phyloP scores from a whole-genome alignment of 1,139 yeast genomes.

The Suhomyces ambrosiae region DNA sequence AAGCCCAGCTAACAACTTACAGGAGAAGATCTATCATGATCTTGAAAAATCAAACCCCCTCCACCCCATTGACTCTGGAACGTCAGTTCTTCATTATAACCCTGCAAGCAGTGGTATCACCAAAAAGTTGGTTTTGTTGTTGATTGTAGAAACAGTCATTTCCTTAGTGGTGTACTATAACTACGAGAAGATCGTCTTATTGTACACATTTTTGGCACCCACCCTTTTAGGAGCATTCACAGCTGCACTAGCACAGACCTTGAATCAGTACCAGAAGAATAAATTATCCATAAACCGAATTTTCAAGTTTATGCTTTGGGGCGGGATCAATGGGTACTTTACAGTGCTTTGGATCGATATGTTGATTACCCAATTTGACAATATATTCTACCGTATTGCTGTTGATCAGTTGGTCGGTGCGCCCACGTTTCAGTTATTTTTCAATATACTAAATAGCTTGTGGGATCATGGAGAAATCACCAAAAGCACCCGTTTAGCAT shows the following conservation, averaged over 20 bases:
- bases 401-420: slow-evolving; percentile 60
- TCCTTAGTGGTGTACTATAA: slow-evolving; percentile 31
- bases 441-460: slow-evolving; percentile 48
- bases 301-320: slow-evolving; percentile 60
- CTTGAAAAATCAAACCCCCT: slow-evolving; percentile 15
- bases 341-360: slow-evolving; percentile 60
- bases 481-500: slow-evolving; percentile 32
- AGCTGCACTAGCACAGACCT: slow-evolving; percentile 60
- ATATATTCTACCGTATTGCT: slow-evolving; percentile 39
- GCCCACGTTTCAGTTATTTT: slow-evolving; percentile 54
- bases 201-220: slow-evolving; percentile 38
- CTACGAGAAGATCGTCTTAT: slow-evolving; percentile 24
- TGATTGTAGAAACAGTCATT: slow-evolving; percentile 28
- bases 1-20: slow-evolving; percentile 9
- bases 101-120: slow-evolving; percentile 4
- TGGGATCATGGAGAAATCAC: slow-evolving; percentile 57
- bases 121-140: slow-evolving; percentile 10
- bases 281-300: slow-evolving; percentile 44
- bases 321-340: slow-evolving; percentile 58
- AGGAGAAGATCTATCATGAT: slow-evolving; percentile 13
- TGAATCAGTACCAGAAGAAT: slow-evolving; percentile 50
- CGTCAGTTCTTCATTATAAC: slow-evolving; percentile 9
- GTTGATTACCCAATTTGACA: slow-evolving; percentile 41
- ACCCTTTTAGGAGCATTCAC: slow-evolving; percentile 49
- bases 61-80: slow-evolving; percentile 13